Conservation (phyloP, 2,329 filamentous ascomycete genomes). For the Achaetomium macrosporum region DNA sequence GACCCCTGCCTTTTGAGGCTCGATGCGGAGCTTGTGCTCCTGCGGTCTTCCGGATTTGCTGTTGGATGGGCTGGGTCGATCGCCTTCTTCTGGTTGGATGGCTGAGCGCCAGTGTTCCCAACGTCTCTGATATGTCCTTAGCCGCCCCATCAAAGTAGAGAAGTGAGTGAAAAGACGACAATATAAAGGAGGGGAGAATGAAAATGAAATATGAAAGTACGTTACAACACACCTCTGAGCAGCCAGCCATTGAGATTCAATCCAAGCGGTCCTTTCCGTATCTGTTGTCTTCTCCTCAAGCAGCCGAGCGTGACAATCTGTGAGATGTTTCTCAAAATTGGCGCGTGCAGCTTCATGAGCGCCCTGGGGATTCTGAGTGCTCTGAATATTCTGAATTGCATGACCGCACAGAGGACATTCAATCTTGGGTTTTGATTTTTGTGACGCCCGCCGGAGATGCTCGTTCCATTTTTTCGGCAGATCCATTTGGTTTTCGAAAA, state of each 20-base stretch:
- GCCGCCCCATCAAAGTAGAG: not conserved
- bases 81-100: slow-evolving; percentile 3
- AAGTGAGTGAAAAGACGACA: not conserved
- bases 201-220: too few relatives aligned
- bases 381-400: not conserved
- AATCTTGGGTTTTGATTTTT: not conserved
- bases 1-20: slow-evolving; percentile 18
- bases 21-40: slow-evolving; percentile 13
- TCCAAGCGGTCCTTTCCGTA: slow-evolving; percentile 5
- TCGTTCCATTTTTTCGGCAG: slow-evolving; percentile 13
- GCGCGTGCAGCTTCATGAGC: not conserved
- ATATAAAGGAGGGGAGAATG: not conserved
- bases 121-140: slow-evolving; percentile 6
- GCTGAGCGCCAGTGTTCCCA: not conserved
- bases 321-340: slow-evolving; percentile 11
- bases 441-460: slow-evolving; percentile 7
- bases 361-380: not conserved
- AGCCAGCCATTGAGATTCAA: slow-evolving; percentile 11
- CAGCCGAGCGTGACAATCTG: slow-evolving; percentile 3
- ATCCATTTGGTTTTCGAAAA: slow-evolving; percentile 14
- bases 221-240: slow-evolving; percentile 13
- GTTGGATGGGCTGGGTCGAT: not conserved
- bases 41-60: not conserved
- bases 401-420: slow-evolving; percentile 11
- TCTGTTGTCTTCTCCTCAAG: slow-evolving; percentile 11